Evolutionary conservation across 2,329 filamentous ascomycete genomes (phyloP), one percentile per base, ranked within the genome.

Genomic region (Colletotrichum horii): DNA sequence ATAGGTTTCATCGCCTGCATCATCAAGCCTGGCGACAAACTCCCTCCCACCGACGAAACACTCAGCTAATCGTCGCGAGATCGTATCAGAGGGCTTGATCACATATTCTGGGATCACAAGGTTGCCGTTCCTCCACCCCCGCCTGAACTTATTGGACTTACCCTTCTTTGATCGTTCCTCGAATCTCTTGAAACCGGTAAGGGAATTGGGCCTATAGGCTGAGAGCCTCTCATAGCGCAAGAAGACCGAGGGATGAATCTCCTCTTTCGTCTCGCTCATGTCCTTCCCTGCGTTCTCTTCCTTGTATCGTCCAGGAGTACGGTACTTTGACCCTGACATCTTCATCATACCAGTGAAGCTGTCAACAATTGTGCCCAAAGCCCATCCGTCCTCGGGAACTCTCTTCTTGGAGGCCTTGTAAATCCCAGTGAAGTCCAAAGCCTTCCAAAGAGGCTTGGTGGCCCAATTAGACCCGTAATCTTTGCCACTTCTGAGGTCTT

Each of bases 241-340:
- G 11, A 65, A 34, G n/a, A 73, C 62, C 3, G 70, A 71, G 2
- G 77, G 75, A 36, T 78, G 77, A 8, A 78, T 48, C 12, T 30
- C 12, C 26, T 77, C 75, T 4, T 76, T 70, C 0, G 77, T 77
- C 16, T 65, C 16, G 12, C 61, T 48, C 3, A n/a, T 11, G 7
- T 34, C 38, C 7, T 69, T 34, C 4, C 36, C 28, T 3, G n/a
- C 48, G 4, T 28, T 14, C 61, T 70, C 65, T 4, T 65, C 56
- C 19, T 64, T 66, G 30, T 77, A 78, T 12, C 66, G 38, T 4
- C 76, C 76, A 4, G 76, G 75, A 5, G 71, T 77, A 11, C 76
- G 70, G 22, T 58, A 30, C 8, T 55, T 70, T 1, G 60, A 76
- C 5, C 66, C 11, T 60, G 26, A 48, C 60, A 24, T n/a, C 62